Conservation (phyloP, 331 rosid species). For the Rhamnella rubrinervis region DNA sequence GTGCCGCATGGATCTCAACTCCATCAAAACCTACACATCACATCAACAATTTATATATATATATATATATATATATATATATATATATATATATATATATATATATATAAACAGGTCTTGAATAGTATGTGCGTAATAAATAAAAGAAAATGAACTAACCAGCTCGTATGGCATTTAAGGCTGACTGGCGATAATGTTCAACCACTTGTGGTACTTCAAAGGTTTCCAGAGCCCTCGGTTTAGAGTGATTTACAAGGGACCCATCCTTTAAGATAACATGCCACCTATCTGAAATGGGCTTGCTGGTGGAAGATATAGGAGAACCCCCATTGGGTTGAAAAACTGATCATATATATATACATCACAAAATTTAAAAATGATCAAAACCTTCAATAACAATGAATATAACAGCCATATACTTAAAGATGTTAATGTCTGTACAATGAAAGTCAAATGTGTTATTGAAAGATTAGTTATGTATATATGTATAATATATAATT, state of each 20-base stretch:
- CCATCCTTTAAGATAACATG: slow-evolving; percentile 69
- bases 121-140: no score
- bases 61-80: no score
- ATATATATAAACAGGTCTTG: no score
- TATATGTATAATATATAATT: no score
- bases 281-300: slow-evolving; percentile 66
- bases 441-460: background rate
- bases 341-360: slow-evolving; percentile 35
- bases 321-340: slow-evolving; percentile 68
- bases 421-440: no score
- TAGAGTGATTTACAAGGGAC: slow-evolving; percentile 58
- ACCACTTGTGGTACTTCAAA: slow-evolving; percentile 60
- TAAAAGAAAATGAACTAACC: slow-evolving; percentile 30
- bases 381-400: background rate
- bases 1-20: slow-evolving; percentile 91
- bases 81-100: no score
- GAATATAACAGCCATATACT: no score
- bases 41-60: background rate
- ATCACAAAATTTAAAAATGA: slow-evolving; percentile 1
- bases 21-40: slow-evolving; percentile 77
- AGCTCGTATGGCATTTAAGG: slow-evolving; percentile 84
- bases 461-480: no score
- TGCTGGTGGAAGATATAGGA: slow-evolving; percentile 75
- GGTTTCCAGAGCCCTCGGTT: slow-evolving; percentile 49
- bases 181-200: slow-evolving; percentile 71